Evolutionary conservation across 805 yeast species (phyloP).

Genomic region (Spathaspora girioi): DNA sequence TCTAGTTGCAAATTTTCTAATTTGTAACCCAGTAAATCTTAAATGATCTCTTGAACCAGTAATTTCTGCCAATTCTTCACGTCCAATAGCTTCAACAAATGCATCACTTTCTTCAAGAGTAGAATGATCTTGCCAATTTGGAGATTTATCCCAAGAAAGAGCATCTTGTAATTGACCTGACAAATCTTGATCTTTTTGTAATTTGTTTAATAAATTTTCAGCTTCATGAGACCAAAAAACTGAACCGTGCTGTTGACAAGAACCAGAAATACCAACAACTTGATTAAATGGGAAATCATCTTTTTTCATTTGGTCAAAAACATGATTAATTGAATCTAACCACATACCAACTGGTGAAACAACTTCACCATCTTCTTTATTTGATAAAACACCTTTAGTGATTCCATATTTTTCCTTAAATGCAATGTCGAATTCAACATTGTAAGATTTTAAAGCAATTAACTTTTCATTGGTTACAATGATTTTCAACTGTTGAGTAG

Average conservation of each 20-base stretch:
- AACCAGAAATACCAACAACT: constrained; percentile 73
- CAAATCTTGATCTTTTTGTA: constrained; percentile 34
- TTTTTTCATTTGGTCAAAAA: constrained; percentile 49
- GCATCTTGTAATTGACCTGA: constrained; percentile 47
- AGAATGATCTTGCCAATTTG: constrained; percentile 95
- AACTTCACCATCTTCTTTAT: constrained; percentile 53
- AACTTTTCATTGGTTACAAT: constrained; percentile 57
- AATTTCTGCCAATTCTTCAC: constrained; percentile 58
- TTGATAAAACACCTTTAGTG: constrained; percentile 66
- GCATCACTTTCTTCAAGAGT: constrained; percentile 64
- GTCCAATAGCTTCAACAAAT: constrained; percentile 58
- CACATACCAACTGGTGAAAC: constrained; percentile 86
- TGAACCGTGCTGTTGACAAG: constrained; percentile 92
- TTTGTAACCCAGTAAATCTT: constrained; percentile 91
- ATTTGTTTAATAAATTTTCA: constrained; percentile 29
- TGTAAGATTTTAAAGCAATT: constrained; percentile 50
- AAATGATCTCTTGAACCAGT: constrained; percentile 89
- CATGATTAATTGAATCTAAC: constrained; percentile 75
- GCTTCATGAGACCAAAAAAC: constrained; percentile 70
- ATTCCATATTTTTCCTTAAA: constrained; percentile 56
- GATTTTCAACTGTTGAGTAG: constrained; percentile 85
- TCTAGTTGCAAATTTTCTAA: constrained; percentile 62
- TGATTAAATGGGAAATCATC: constrained; percentile 53
- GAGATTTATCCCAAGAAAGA: constrained; percentile 63
- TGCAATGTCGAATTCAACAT: constrained; percentile 71